A percentile compares a stretch with the other conserved stretches of the same genome.
Conservation (phyloP, 192 early-diverging fungal species). For the Backusella tuberculispora region DNA sequence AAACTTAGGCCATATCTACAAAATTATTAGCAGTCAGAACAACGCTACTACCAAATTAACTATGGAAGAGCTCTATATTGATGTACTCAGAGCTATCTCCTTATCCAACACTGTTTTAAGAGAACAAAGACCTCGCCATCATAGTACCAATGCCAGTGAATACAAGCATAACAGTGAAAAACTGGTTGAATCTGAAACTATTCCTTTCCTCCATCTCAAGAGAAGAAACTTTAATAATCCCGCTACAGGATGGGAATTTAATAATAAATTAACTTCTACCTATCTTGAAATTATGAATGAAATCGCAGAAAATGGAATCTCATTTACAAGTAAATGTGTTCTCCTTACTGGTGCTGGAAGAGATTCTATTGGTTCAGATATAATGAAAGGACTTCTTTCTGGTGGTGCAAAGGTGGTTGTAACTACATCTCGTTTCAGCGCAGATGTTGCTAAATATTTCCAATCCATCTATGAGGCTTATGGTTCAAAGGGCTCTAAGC, state of each 20-base stretch:
- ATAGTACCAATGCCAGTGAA: conserved; percentile 46
- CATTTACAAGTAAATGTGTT: conserved; percentile 83
- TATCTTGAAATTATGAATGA: conserved; percentile 83
- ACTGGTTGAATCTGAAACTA: conserved; percentile 62
- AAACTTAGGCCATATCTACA: conserved; percentile 76
- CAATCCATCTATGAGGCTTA: conserved; percentile 84
- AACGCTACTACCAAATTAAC: conserved; percentile 68
- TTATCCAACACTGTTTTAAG: conserved; percentile 75
- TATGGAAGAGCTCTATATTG: conserved; percentile 68
- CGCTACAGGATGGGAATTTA: conserved; percentile 84
- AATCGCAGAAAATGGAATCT: conserved; percentile 81
- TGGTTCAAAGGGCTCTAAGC: conserved; percentile 84
- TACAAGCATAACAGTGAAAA: conserved; percentile 46
- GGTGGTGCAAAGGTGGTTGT: conserved; percentile 90
- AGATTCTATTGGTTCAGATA: conserved; percentile 87
- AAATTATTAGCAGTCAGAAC: conserved; percentile 77
- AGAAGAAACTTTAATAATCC: conserved; percentile 67
- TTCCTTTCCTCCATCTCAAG: conserved; percentile 80
- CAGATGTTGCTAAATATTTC: conserved; percentile 81
- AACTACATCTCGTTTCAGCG: conserved; percentile 90
- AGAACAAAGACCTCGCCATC: conserved; percentile 56
- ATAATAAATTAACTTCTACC: conserved; percentile 70
- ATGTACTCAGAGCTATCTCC: conserved; percentile 70
- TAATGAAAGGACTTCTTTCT: conserved; percentile 79
- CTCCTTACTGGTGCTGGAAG: conserved; percentile 90